Evolutionary conservation across 2,329 filamentous ascomycete genomes (phyloP).

Genomic region (Phaeosphaeriaceae sp.): DNA sequence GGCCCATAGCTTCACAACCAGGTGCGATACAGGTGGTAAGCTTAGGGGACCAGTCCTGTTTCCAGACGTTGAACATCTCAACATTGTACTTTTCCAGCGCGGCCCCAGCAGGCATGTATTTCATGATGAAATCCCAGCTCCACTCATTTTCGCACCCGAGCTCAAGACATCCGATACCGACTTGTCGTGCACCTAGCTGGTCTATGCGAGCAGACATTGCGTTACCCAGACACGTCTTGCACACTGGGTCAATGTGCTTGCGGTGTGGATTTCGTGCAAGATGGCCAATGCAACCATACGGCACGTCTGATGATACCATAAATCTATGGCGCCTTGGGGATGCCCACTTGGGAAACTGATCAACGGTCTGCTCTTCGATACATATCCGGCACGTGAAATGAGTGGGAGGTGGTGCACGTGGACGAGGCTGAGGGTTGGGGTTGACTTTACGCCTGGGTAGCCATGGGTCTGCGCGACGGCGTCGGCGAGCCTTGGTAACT

Average conservation of each 20-base stretch:
- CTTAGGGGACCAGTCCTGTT: conserved; percentile 10
- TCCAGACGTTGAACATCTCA: conserved; percentile 32
- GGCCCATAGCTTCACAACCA: conserved; percentile 17
- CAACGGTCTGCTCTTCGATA: conserved; percentile 19
- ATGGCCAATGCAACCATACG: conserved; percentile 28
- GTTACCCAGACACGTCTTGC: conserved; percentile 32
- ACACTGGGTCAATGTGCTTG: conserved; percentile 33
- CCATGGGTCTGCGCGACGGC: conserved; percentile 27
- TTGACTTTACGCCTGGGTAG: conserved; percentile 26
- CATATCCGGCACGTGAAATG: conserved; percentile 37
- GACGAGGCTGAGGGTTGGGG: conserved; percentile 8
- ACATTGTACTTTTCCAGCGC: conserved; percentile 32
- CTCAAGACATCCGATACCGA: conserved; percentile 31
- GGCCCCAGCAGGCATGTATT: conserved; percentile 23
- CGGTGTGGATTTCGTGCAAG: conserved; percentile 25
- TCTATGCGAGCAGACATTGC: conserved; percentile 30
- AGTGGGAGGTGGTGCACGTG: conserved; percentile 16
- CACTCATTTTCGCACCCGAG: conserved; percentile 28
- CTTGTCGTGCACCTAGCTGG: conserved; percentile 24
- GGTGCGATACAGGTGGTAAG: conserved; percentile 24
- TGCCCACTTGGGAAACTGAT: conserved; percentile 28
- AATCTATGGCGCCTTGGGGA: conserved; percentile 6
- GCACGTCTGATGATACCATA: conserved; percentile 11
- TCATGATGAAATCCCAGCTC: conserved; percentile 22
- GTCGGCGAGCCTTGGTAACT: conserved; percentile 10